These are phyloP conservation scores for Saccharomyces pastorianus DNA, from an alignment of 1,139 yeast species.

Conservation along the genomic window DNA sequence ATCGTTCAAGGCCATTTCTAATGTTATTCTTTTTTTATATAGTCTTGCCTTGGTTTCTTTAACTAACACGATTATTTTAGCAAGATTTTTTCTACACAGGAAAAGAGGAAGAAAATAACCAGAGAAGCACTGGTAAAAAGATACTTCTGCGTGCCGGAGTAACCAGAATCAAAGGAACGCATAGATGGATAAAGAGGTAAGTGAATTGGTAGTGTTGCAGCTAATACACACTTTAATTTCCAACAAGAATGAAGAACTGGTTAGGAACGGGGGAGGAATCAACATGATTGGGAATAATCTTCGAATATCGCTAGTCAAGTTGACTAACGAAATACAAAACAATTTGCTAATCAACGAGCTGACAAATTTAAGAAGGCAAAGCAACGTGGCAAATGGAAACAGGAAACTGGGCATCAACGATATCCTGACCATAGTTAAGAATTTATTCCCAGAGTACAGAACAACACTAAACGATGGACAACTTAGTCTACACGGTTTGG, in stretches of 20 bases:
- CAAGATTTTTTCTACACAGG: background rate
- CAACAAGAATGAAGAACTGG: slow-evolving; percentile 10
- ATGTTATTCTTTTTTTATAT: background rate
- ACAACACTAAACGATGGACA: slow-evolving; percentile 29
- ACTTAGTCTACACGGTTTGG: slow-evolving; percentile 26
- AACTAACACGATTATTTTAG: background rate
- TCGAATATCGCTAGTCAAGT: slow-evolving; percentile 26
- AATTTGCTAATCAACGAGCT: slow-evolving; percentile 22
- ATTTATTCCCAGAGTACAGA: slow-evolving; percentile 25
- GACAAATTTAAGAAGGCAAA: slow-evolving; percentile 13
- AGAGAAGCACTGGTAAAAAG: background rate
- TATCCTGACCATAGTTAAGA: slow-evolving; percentile 23
- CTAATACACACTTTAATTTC: slow-evolving; percentile 24
- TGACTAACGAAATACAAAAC: slow-evolving; percentile 29
- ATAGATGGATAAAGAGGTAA: slow-evolving; percentile 17
- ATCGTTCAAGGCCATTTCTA: background rate
- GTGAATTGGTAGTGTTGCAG: slow-evolving; percentile 27
- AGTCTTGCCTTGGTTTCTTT: background rate
- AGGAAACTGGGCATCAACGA: slow-evolving; percentile 26
- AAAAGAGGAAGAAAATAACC: background rate
- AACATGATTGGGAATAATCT: slow-evolving; percentile 17
- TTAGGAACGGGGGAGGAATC: slow-evolving; percentile 1
- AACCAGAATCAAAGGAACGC: background rate
- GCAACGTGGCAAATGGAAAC: slow-evolving; percentile 1
- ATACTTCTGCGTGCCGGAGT: background rate